A percentile compares a stretch with the other conserved stretches of the same genome.
phyloP scores from a whole-genome alignment of 2,329 filamentous ascomycete species.

The Penicillium sp. region DNA sequence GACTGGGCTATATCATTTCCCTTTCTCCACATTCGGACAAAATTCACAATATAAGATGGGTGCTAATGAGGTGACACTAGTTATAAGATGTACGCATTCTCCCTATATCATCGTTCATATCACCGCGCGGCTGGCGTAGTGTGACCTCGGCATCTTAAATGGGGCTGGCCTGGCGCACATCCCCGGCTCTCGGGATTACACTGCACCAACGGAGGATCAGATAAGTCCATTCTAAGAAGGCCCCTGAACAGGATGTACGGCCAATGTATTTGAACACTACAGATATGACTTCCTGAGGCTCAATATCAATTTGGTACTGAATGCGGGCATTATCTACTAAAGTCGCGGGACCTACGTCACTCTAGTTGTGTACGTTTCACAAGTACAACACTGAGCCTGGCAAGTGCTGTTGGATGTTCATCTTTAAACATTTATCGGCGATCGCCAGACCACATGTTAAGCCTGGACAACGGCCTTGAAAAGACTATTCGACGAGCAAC shows the following conservation, averaged over 20 bases:
- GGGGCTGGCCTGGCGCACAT: not conserved
- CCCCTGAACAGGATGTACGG: too few relatives aligned
- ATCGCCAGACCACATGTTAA: not conserved
- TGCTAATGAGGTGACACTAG: too few relatives aligned
- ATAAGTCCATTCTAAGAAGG: not conserved
- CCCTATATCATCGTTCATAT: not conserved
- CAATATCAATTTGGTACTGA: too few relatives aligned
- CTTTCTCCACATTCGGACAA: not conserved
- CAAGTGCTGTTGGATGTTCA: not conserved
- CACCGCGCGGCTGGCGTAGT: conserved; percentile 2
- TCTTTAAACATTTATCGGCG: not conserved
- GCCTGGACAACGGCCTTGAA: not conserved
- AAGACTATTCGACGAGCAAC: not conserved
- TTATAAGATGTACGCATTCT: not conserved
- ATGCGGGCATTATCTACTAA: too few relatives aligned
- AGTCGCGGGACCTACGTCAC: too few relatives aligned
- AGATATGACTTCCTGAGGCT: too few relatives aligned
- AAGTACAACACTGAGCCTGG: not conserved
- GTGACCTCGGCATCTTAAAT: conserved; percentile 6
- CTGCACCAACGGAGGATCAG: conserved; percentile 1
- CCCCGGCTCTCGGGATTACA: conserved; percentile 8
- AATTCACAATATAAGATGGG: not conserved
- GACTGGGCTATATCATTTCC: not conserved
- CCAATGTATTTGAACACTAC: too few relatives aligned
- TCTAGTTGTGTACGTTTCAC: too few relatives aligned